A percentile compares a stretch with the other conserved stretches of the same genome.
These are phyloP conservation scores for Dioscorea zingiberensis DNA, from an alignment of 106 monocot genomes.

Conservation along the genomic window DNA sequence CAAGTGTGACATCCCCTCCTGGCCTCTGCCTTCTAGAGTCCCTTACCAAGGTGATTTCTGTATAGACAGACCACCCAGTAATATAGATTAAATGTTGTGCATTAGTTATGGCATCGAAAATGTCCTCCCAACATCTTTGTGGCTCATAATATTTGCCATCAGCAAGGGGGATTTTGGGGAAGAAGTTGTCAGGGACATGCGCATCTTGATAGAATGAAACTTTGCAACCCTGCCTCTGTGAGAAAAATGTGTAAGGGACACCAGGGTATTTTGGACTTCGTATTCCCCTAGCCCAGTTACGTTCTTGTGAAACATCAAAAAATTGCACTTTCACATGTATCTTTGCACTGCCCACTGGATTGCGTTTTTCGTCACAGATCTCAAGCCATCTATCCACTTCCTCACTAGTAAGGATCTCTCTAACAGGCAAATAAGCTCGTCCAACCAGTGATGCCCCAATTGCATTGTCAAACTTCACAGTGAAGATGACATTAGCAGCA, in stretches of 20 bases:
- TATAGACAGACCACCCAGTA: slow-evolving; percentile 73
- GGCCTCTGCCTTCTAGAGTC: slow-evolving; percentile 38
- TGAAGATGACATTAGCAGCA: slow-evolving; percentile 51
- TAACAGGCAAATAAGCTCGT: slow-evolving; percentile 59
- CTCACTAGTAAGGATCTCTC: slow-evolving; percentile 33
- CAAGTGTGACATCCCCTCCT: slow-evolving; percentile 50
- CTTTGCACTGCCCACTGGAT: slow-evolving; percentile 40
- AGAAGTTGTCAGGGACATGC: slow-evolving; percentile 57
- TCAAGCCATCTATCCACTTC: slow-evolving; percentile 67
- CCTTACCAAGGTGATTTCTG: slow-evolving; percentile 62
- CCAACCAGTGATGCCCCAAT: slow-evolving; percentile 56
- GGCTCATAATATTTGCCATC: slow-evolving; percentile 46
- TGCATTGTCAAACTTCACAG: slow-evolving; percentile 43
- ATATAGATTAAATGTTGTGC: slow-evolving; percentile 64
- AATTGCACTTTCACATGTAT: slow-evolving; percentile 66
- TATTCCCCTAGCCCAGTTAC: slow-evolving; percentile 44
- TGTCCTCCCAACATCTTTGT: slow-evolving; percentile 75
- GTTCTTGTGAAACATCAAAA: slow-evolving; percentile 44
- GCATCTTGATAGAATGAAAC: slow-evolving; percentile 72
- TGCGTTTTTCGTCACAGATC: slow-evolving; percentile 34
- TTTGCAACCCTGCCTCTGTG: slow-evolving; percentile 59
- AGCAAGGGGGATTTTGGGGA: slow-evolving; percentile 45
- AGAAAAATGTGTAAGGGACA: slow-evolving; percentile 67
- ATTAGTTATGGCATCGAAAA: slow-evolving; percentile 62
- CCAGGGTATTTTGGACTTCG: slow-evolving; percentile 48